Base-by-base conservation (phyloP, 495 filamentous ascomycete species). In the Hyaloscypha bicolor region DNA sequence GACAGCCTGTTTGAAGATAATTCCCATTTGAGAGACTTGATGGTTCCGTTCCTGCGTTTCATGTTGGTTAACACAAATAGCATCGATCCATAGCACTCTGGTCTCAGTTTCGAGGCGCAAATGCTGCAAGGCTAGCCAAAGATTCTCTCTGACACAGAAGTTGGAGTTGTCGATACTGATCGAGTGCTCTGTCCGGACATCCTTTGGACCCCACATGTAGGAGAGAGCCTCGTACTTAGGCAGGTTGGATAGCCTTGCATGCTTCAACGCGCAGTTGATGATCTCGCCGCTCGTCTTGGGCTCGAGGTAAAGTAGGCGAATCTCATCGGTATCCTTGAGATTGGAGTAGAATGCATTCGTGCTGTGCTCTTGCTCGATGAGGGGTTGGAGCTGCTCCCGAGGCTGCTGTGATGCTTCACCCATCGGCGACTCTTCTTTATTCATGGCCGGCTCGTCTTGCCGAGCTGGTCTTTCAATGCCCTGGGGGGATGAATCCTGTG, bases 81-180 rank as follows among this genome's bases (percentile, higher is more conserved):
- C 63, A 29, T 65, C 63, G 51, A 58, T 35, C 63, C 63, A 65
- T 8, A 65, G 52, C 6, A 65, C 53, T 39, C 63, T 37, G 6
- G 0, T 29, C 2, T 14, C 19, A 29, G 4, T 53, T 42, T 57
- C 16, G 6, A 39, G 22, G 11, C 52, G 63, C 16, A 65, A n/a
- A 57, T 53, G 33, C 9, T 9, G 11, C 16, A 65, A 25, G 6
- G 63, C 63, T 30, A 12, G 22, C 21, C 33, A 37, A 6, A 65
- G 33, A 30, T 58, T 65, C 33, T 65, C 52, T 29, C 52, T n/a
- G 12, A 65, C 63, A 3, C 16, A 5, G 21, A 19, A 29, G 16
- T 9, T 3, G 1, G 14, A 3, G 14, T 30, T 29, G 39, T 65
- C n/a, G 19, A 56, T 21, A 14, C 5, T 5, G 14, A 65, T 53